A percentile compares a stretch with the other conserved stretches of the same genome.
Evolutionary conservation across 345 rosid genomes (phyloP).

Genomic region (Clarkia xantiana): DNA sequence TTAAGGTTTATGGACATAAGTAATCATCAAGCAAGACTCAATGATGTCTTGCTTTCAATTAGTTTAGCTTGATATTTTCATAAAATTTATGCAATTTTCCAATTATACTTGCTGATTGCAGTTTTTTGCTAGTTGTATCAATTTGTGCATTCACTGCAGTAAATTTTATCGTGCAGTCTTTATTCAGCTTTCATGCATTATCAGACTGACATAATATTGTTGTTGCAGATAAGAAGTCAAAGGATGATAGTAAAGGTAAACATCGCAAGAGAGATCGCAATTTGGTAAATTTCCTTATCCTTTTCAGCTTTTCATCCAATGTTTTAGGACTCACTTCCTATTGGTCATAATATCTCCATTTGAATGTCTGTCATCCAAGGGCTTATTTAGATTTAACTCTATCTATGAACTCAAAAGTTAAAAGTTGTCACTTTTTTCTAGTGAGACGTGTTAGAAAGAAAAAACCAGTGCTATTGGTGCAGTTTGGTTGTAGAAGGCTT

Average conservation of each 20-base stretch:
- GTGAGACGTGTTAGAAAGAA: too few relatives aligned
- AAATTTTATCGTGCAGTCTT: not conserved
- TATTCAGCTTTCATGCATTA: not conserved
- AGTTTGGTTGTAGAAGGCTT: too few relatives aligned
- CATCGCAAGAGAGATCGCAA: constrained; percentile 22
- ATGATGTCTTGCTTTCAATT: too few relatives aligned
- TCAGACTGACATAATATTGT: constrained; percentile 14
- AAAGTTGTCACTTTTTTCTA: too few relatives aligned
- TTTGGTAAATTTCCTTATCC: constrained; percentile 28
- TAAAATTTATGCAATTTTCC: too few relatives aligned
- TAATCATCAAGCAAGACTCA: too few relatives aligned
- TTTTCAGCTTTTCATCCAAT: not conserved
- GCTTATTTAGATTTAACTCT: too few relatives aligned
- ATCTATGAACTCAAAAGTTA: too few relatives aligned
- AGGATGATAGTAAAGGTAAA: constrained; percentile 46
- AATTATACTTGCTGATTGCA: too few relatives aligned
- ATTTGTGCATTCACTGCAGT: not conserved
- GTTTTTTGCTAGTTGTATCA: not conserved
- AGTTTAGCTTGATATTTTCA: too few relatives aligned
- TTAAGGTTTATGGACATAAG: too few relatives aligned
- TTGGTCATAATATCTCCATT: not conserved
- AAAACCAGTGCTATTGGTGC: too few relatives aligned
- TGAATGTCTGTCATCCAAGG: not conserved
- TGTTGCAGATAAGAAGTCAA: constrained; percentile 61
- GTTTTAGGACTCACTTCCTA: not conserved